phyloP scores from a whole-genome alignment of 108 stramenopile species.

The Fragilaria crotonensis region DNA sequence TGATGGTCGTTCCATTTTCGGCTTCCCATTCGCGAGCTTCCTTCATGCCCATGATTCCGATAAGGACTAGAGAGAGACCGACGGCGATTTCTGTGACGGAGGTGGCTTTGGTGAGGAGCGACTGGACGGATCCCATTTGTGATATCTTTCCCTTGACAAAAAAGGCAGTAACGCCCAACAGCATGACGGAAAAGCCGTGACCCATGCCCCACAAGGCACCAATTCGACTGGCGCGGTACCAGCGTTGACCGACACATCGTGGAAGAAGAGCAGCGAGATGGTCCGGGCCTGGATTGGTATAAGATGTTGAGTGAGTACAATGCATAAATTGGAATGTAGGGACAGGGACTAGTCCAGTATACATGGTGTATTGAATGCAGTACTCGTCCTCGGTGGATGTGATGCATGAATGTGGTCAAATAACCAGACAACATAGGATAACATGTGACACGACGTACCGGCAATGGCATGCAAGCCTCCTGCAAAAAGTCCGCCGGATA shows the following conservation, averaged over 20 bases:
- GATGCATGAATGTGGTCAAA: no score
- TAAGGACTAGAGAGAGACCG: conserved; percentile 82
- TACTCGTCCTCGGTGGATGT: no score
- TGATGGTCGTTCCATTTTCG: no score
- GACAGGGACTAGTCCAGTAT: conserved; percentile 1
- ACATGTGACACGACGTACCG: conserved; percentile 61
- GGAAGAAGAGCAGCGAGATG: conserved; percentile 93
- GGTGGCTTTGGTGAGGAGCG: conserved; percentile 17
- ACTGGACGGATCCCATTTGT: conserved; percentile 13
- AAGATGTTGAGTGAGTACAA: conserved; percentile 2
- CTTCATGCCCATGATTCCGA: conserved; percentile 88
- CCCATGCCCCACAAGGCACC: conserved; percentile 95
- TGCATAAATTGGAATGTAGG: not conserved
- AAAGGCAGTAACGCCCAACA: conserved; percentile 79
- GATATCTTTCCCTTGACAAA: conserved; percentile 50
- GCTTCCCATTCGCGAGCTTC: conserved; percentile 74
- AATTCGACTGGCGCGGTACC: conserved; percentile 80
- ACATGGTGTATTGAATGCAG: not conserved
- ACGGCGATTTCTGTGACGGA: conserved; percentile 82
- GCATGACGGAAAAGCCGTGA: conserved; percentile 87
- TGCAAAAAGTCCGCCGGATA: conserved; percentile 80
- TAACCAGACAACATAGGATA: no score
- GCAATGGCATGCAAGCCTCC: conserved; percentile 94
- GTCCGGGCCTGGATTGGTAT: conserved; percentile 64
- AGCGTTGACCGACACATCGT: conserved; percentile 81